Base-by-base conservation (phyloP, 805 yeast species). In the Candida patagonica region DNA sequence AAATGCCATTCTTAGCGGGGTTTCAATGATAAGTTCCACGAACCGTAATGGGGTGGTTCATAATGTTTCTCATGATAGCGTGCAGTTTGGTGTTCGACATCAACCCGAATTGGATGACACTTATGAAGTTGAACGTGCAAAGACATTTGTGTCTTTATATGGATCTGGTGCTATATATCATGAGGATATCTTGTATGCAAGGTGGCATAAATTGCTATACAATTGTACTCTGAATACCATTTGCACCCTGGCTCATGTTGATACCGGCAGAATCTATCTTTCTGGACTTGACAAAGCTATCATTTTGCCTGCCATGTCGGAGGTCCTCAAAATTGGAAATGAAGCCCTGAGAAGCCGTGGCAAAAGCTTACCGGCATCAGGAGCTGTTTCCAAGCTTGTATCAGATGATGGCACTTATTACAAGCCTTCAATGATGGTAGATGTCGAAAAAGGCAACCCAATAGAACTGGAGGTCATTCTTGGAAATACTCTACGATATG, bases 341-440 rank as follows among this genome's bases (percentile, higher is more conserved):
- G 36, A 37, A 29, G 36, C 39, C 9, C 22, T 36, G 23, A 20
- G 24, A 23, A 20, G 16, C 9, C 31, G 16, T 13, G 16, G 16
- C 19, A 29, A 29, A 13, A 12, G 16, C 31, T 52, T 82, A 24
- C 74, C 76, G 1, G 67, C 57, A 19, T 71, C 61, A n/a, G 56
- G 68, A 16, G 73, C 73, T 43, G 64, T 72, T 21, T 45, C 52
- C 35, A 71, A 76, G 65, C 55, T 75, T 26, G 76, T 74, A 46
- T 66, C 74, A 16, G 82, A 78, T 52, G 80, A 69, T 42, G 75
- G 74, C 8, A 65, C 62, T 26, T 73, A 69, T 60, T 81, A 73
- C 55, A 67, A 69, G 38, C 89, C 89, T 2, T 79, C 87, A 3
- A 81, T 81, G 89, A 61, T 71, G 45, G 80, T 79, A 8, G 92